phyloP scores from a whole-genome alignment of 129 eudicot genomes.

The Oenanthe sinensis region DNA sequence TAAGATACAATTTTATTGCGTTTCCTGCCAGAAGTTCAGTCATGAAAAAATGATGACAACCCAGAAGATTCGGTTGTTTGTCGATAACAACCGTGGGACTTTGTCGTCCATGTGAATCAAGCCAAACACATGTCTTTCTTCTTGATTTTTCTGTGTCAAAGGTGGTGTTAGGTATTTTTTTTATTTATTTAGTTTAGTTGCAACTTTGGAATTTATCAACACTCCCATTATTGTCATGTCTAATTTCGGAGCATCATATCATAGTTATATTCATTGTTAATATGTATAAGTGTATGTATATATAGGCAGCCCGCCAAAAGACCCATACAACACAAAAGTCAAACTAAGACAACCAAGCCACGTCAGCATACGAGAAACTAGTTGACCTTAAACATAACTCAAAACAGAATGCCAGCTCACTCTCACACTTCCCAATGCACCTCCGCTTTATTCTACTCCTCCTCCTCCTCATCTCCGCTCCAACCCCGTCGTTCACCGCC shows the following conservation, averaged over 20 bases:
- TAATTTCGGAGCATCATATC: neutral
- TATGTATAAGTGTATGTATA: too few species aligned
- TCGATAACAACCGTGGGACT: neutral
- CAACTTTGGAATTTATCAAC: neutral
- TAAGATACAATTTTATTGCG: too few species aligned
- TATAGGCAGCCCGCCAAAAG: neutral
- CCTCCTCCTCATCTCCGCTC: constrained; percentile 19
- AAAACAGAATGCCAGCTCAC: constrained; percentile 1
- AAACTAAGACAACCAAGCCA: neutral
- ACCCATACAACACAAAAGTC: neutral
- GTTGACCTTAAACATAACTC: neutral
- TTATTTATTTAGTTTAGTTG: neutral
- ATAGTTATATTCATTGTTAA: too few species aligned
- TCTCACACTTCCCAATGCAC: constrained; percentile 9
- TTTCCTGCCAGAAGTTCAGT: too few species aligned
- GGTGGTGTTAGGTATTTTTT: neutral
- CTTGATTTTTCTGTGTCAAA: neutral
- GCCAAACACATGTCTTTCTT: neutral
- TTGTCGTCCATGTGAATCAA: neutral
- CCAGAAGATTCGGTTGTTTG: neutral
- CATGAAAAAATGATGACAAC: neutral
- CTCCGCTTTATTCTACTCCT: constrained; percentile 17
- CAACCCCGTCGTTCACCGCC: constrained; percentile 21
- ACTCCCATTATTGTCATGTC: neutral
- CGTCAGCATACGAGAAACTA: neutral